Conservation (phyloP, 805 yeast species). For the Saccharomycopsis malanga region DNA sequence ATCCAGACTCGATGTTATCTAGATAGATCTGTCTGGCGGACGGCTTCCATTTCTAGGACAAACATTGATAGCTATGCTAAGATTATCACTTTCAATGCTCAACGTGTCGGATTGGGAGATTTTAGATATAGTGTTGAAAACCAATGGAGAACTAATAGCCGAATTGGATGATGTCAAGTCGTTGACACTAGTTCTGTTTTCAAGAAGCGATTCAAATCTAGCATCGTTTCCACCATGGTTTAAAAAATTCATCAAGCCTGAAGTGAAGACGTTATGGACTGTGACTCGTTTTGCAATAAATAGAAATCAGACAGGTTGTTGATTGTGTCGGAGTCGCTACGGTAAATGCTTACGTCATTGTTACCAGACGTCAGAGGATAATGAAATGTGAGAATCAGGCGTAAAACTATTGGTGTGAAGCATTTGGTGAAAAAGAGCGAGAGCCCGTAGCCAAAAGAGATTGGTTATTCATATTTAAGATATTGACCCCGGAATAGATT, state of each 20-base stretch:
- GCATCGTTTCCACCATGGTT: not conserved
- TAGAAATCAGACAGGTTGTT: not conserved
- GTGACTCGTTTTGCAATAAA: not conserved
- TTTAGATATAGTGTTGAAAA: slow-evolving; percentile 1
- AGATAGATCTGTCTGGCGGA: no score
- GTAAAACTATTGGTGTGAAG: slow-evolving; percentile 7
- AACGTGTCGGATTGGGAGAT: not conserved
- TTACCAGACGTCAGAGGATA: slow-evolving; percentile 10
- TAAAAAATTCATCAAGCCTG: not conserved
- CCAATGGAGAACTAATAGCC: slow-evolving; percentile 4
- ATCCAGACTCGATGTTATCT: no score
- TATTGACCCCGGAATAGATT: slow-evolving; percentile 8
- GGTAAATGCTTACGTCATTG: not conserved
- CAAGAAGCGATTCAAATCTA: not conserved
- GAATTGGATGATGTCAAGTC: not conserved
- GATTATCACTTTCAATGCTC: not conserved
- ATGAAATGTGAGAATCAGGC: slow-evolving; percentile 13
- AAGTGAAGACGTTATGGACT: not conserved
- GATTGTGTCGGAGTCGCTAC: not conserved
- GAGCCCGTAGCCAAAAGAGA: not conserved
- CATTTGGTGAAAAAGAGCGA: not conserved
- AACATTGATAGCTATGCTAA: not conserved
- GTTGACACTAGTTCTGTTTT: not conserved
- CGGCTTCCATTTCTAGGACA: not conserved
- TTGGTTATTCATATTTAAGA: slow-evolving; percentile 8